Evolutionary conservation across 1,139 yeast genomes (phyloP), one percentile per base, ranked within the genome.

Genomic region (Kluyveromyces sp.): DNA sequence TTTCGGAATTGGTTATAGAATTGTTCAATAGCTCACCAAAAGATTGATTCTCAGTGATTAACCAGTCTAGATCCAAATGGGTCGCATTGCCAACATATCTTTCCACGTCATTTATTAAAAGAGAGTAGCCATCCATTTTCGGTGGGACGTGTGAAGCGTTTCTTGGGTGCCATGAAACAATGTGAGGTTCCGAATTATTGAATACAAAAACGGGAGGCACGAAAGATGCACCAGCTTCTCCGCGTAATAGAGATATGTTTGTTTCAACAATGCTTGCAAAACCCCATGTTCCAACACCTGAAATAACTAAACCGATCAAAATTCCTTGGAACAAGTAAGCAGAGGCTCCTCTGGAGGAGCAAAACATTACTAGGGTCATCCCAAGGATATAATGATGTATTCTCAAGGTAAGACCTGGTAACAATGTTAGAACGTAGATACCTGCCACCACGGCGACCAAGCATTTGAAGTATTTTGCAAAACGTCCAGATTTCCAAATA

Each of bases 211-310:
- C 55, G 0, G 95, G 95, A 1, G 88, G 85, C n/a, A 65, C 54
- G 6, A 78, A 50, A 4, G 62, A 53, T 0, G 84, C 85, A 39
- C 77, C 71, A 0, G 95, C 95, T 54, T 87, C 96, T 29, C 84
- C 84, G 54, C 96, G 69, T 50, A 79, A 66, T 42, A 89, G 66
- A 10, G 88, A 76, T 8, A 73, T 68, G 41, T 76, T 76, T 0
- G 97, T 88, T 60, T 90, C 96, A 2, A 85, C 79, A 49, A 90
- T 81, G 26, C 96, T 81, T 2, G 95, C 97, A 58, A 84, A 81
- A 45, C 94, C 97, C 98, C 98, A 90, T 49, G 95, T 72, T 0
- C 95, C 81, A 2, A 88, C 79, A 0, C 98, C 98, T 26, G 92
- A 83, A 6, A 89, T 72, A 47, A 85, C 75, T 35, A 90, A 69